Evolutionary conservation across 2,329 filamentous ascomycete species (phyloP).

Genomic region (Botryotinia narcissicola): DNA sequence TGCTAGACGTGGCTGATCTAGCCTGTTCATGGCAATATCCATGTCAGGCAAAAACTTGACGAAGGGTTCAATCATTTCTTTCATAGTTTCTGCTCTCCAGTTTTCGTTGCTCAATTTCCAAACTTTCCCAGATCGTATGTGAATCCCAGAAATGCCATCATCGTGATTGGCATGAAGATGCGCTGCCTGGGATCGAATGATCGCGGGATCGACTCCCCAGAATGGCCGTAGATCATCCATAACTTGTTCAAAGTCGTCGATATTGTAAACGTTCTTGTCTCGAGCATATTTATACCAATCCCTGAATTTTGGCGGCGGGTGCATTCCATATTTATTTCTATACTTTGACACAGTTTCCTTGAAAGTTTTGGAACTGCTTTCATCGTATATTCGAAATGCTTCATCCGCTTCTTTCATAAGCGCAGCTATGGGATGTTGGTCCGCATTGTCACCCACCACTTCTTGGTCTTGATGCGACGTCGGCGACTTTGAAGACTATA

Average conservation of each 20-base stretch:
- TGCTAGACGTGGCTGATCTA: slow-evolving; percentile 63
- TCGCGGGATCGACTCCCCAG: slow-evolving; percentile 47
- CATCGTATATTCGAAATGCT: slow-evolving; percentile 35
- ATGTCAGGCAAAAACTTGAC: slow-evolving; percentile 58
- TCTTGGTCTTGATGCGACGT: slow-evolving; percentile 33
- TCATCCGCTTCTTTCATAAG: slow-evolving; percentile 39
- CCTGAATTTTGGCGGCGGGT: slow-evolving; percentile 63
- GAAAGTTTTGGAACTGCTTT: slow-evolving; percentile 47
- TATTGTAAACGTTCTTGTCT: slow-evolving; percentile 52
- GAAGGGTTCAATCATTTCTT: slow-evolving; percentile 42
- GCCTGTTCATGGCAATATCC: slow-evolving; percentile 64
- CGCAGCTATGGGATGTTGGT: slow-evolving; percentile 36
- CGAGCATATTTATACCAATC: slow-evolving; percentile 56
- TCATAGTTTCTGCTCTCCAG: slow-evolving; percentile 45
- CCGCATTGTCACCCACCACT: slow-evolving; percentile 23
- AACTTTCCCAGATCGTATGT: slow-evolving; percentile 38
- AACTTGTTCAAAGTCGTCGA: slow-evolving; percentile 64
- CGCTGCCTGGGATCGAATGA: slow-evolving; percentile 44
- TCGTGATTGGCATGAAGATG: slow-evolving; percentile 36
- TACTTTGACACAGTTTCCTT: slow-evolving; percentile 54
- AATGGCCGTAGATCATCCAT: slow-evolving; percentile 61
- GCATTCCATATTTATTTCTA: slow-evolving; percentile 53
- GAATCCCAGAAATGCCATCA: slow-evolving; percentile 32
- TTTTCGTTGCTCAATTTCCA: slow-evolving; percentile 38
- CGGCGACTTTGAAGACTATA: slow-evolving; percentile 31